Percentiles rank a stretch among this genome's conserved stretches.
phyloP scores from a whole-genome alignment of 495 filamentous ascomycete species.

The Penicillium antarcticum region DNA sequence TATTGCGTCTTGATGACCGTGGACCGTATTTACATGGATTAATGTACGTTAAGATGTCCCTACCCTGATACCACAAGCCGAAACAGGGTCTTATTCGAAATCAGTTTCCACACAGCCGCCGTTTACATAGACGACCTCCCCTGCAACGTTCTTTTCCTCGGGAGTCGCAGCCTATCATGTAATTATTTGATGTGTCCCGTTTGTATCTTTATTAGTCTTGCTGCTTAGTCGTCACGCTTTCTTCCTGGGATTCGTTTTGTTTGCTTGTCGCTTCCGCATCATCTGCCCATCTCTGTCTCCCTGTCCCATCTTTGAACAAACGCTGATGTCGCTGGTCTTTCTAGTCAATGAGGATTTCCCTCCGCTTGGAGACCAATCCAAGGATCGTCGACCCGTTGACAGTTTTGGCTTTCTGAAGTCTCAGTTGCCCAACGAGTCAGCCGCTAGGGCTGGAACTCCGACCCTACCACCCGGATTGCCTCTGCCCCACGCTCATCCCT shows the following conservation, averaged over 20 bases:
- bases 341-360: constrained; percentile 53
- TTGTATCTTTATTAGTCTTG: constrained; percentile 26
- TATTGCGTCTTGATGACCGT: constrained; percentile 46
- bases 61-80: constrained; percentile 46
- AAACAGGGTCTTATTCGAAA: constrained; percentile 52
- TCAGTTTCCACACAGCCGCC: constrained; percentile 50
- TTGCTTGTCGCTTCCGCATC: neutral
- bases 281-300: constrained; percentile 5
- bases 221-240: constrained; percentile 5
- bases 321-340: constrained; percentile 21
- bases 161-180: constrained; percentile 29
- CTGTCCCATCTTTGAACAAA: constrained; percentile 9
- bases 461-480: constrained; percentile 66
- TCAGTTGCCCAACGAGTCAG: constrained; percentile 33
- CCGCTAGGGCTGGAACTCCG: constrained; percentile 50
- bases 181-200: constrained; percentile 32
- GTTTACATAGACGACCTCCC: constrained; percentile 42
- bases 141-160: constrained; percentile 31
- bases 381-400: constrained; percentile 36
- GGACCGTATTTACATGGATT: constrained; percentile 63
- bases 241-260: constrained; percentile 5
- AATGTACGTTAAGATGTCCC: constrained; percentile 77
- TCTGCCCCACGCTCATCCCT: constrained; percentile 52
- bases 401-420: constrained; percentile 46
- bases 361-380: constrained; percentile 39